Evolutionary conservation across 257 asterid species (phyloP).

Genomic region (Schizonepeta tenuifolia): DNA sequence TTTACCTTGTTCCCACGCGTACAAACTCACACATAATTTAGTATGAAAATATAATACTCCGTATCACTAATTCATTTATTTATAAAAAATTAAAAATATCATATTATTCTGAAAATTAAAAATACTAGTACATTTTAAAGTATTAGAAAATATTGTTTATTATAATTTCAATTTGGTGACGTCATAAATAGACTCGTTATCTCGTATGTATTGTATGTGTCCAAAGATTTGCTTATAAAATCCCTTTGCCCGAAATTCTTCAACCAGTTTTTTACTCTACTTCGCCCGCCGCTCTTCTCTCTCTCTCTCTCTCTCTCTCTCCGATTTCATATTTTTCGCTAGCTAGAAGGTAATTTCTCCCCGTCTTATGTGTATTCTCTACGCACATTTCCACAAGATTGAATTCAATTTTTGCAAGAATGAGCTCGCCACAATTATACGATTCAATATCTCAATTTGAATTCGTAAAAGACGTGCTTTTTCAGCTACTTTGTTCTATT

Average conservation of each 20-base stretch:
- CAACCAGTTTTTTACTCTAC: not conserved
- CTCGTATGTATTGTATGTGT: not conserved
- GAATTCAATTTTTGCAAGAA: not conserved
- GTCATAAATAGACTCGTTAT: not conserved
- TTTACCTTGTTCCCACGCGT: too few species aligned
- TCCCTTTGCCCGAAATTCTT: conserved; percentile 9
- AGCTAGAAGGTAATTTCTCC: not conserved
- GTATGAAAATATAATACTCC: too few species aligned
- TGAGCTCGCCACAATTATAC: not conserved
- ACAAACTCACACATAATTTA: too few species aligned
- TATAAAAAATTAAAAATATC: too few species aligned
- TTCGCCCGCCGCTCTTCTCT: conserved; percentile 32
- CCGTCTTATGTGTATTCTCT: not conserved
- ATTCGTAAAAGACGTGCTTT: not conserved
- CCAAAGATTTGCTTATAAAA: conserved; percentile 22
- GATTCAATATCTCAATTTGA: not conserved
- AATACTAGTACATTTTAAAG: too few species aligned
- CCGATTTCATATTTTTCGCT: not conserved
- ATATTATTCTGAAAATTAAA: too few species aligned
- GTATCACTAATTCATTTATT: too few species aligned
- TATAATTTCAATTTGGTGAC: not conserved
- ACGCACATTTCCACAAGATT: not conserved
- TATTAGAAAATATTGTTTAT: too few species aligned
- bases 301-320: too few species aligned
- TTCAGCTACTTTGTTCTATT: conserved; percentile 17